A percentile compares a stretch with the other conserved stretches of the same genome.
These are phyloP conservation scores for Acephala macrosclerotiorum DNA, from an alignment of 2,329 filamentous ascomycete species.

Conservation along the genomic window DNA sequence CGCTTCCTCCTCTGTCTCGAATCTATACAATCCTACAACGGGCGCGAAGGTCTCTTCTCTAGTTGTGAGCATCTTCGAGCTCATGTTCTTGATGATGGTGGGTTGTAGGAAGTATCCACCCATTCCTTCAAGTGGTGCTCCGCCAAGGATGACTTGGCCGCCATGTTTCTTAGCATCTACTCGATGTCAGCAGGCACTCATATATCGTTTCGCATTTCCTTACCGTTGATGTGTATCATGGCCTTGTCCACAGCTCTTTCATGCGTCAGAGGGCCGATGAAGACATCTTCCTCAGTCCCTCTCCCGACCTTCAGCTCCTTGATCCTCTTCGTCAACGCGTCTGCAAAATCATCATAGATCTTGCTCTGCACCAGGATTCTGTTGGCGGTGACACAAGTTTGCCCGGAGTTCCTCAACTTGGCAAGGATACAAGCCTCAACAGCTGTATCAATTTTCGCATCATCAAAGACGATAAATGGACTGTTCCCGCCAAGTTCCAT, in stretches of 20 bases:
- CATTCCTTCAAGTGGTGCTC: constrained; percentile 28
- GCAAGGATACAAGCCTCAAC: constrained; percentile 81
- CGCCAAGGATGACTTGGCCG: constrained; percentile 48
- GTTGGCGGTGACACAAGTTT: constrained; percentile 59
- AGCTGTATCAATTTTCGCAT: constrained; percentile 84
- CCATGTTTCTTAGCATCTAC: constrained; percentile 51
- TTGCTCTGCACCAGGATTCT: constrained; percentile 54
- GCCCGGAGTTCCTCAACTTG: constrained; percentile 92
- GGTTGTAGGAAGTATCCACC: constrained; percentile 33
- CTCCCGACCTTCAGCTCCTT: constrained; percentile 38
- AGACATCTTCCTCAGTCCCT: constrained; percentile 27
- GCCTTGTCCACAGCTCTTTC: constrained; percentile 32
- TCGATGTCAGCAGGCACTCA: constrained; percentile 44
- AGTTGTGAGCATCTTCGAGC: constrained; percentile 28
- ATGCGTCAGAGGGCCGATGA: constrained; percentile 31
- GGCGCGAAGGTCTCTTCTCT: constrained; percentile 58
- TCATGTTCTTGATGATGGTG: constrained; percentile 34
- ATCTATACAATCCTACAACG: constrained; percentile 64
- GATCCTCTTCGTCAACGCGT: constrained; percentile 46
- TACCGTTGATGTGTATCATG: constrained; percentile 30
- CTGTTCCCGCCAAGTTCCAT: constrained; percentile 84
- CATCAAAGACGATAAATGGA: constrained; percentile 95
- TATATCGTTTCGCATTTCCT: background rate
- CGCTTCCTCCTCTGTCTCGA: constrained; percentile 63
- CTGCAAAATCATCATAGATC: constrained; percentile 54